These are phyloP conservation scores for Umbelopsis vinacea DNA, from an alignment of 192 early-diverging fungal genomes.

Conservation along the genomic window DNA sequence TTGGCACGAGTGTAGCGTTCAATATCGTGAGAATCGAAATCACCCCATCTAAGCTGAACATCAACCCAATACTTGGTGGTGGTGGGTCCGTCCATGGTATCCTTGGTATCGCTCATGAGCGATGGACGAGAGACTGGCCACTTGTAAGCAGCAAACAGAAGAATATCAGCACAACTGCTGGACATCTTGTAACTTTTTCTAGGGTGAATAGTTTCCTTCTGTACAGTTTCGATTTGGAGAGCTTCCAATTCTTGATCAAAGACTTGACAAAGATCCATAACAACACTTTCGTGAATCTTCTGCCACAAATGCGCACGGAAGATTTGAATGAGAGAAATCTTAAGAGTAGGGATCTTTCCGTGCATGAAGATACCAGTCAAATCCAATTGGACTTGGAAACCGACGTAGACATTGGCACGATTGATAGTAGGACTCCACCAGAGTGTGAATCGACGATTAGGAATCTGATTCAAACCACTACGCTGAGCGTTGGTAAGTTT, in stretches of 20 bases:
- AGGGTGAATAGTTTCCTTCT: slow-evolving; percentile 99
- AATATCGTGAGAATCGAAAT: slow-evolving; percentile 99
- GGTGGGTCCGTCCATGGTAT: slow-evolving; percentile 95
- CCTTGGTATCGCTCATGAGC: slow-evolving; percentile 89
- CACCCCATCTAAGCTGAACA: slow-evolving; percentile 97
- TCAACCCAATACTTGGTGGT: slow-evolving; percentile 99
- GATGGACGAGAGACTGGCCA: slow-evolving; percentile 98
- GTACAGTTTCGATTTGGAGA: slow-evolving; percentile 97
- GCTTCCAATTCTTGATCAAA: slow-evolving; percentile 98
- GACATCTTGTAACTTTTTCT: slow-evolving; percentile 99
- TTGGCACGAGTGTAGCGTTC: slow-evolving; percentile 98
- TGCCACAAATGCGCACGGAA: slow-evolving; percentile 99
- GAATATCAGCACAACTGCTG: slow-evolving; percentile 78
- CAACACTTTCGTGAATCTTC: slow-evolving; percentile 90
- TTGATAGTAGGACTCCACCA: slow-evolving; percentile 99
- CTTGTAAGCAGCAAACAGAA: slow-evolving; percentile 96
- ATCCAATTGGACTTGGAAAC: slow-evolving; percentile 99
- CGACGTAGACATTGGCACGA: slow-evolving; percentile 97
- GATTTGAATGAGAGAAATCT: slow-evolving; percentile 98
- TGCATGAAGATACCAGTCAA: slow-evolving; percentile 99
- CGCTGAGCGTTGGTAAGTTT: slow-evolving; percentile 99
- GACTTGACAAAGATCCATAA: slow-evolving; percentile 88
- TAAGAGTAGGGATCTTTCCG: slow-evolving; percentile 98
- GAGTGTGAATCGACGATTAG: slow-evolving; percentile 98
- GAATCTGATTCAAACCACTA: slow-evolving; percentile 98